A percentile compares a stretch with the other conserved stretches of the same genome.
Conservation (phyloP, 1,139 yeast genomes). For the Nakaseomyces uthaithaninus region DNA sequence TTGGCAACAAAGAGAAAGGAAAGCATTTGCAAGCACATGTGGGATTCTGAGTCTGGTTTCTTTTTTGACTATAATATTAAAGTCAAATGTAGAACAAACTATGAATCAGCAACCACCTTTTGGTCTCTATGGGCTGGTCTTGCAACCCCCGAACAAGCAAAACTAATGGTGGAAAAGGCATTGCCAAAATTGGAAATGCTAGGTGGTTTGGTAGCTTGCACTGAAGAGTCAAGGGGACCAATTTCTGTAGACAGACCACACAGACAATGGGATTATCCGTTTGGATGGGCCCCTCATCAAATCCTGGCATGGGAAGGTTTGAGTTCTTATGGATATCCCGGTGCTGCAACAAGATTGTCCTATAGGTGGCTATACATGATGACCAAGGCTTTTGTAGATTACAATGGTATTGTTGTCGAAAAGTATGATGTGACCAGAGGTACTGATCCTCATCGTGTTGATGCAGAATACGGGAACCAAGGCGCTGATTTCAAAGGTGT, state of each 20-base stretch:
- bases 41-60: conserved; percentile 77
- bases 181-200: conserved; percentile 69
- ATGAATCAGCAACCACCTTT: conserved; percentile 84
- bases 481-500: conserved; percentile 90
- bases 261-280: conserved; percentile 97
- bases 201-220: conserved; percentile 89
- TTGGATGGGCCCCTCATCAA: conserved; percentile 99
- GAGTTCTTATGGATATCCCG: conserved; percentile 58
- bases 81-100: conserved; percentile 46
- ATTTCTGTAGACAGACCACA: conserved; percentile 65
- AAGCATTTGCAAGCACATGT: conserved; percentile 60
- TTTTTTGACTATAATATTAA: conserved; percentile 80
- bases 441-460: conserved; percentile 82
- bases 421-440: conserved; percentile 84
- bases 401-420: conserved; percentile 92
- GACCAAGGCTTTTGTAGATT: conserved; percentile 88
- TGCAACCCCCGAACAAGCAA: conserved; percentile 72
- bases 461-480: conserved; percentile 96
- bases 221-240: conserved; percentile 66
- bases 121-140: conserved; percentile 89
- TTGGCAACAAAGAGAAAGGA: conserved; percentile 49
- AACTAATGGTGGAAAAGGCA: conserved; percentile 47
- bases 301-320: conserved; percentile 90
- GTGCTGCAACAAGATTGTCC: conserved; percentile 60
- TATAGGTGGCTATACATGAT: conserved; percentile 86